Conservation (phyloP, 768 basidiomycete species). For the Pleurotus tuber-regium region DNA sequence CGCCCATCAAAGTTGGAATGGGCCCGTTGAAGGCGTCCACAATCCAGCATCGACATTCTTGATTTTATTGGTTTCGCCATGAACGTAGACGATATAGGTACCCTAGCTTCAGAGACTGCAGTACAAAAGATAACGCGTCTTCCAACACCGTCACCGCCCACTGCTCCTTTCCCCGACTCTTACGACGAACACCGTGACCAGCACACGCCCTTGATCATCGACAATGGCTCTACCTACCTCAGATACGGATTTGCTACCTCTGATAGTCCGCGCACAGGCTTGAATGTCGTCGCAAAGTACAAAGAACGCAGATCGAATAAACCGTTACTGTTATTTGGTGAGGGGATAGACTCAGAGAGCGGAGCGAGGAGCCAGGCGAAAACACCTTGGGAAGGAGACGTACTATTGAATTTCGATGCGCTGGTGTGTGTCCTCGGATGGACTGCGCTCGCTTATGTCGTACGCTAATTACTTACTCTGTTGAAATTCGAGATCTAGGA, state of each 20-base stretch:
- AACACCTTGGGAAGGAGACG: constrained; percentile 92
- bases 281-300: constrained; percentile 81
- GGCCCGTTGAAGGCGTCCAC: no score
- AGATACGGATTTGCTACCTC: constrained; percentile 82
- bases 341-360: constrained; percentile 83
- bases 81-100: not conserved
- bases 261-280: constrained; percentile 50
- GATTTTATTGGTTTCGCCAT: not conserved
- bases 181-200: constrained; percentile 51
- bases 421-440: constrained; percentile 57
- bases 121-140: constrained; percentile 15
- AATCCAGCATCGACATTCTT: no score
- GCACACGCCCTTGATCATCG: constrained; percentile 73
- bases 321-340: constrained; percentile 84
- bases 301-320: constrained; percentile 86
- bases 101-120: not conserved
- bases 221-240: constrained; percentile 83
- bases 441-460: constrained; percentile 13
- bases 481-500: constrained; percentile 59
- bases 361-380: constrained; percentile 75
- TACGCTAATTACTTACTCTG: not conserved
- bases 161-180: constrained; percentile 35
- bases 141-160: constrained; percentile 27
- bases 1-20: constrained; percentile 4
- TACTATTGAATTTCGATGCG: constrained; percentile 88